These are phyloP conservation scores for Dysphania ambrosioides DNA, from an alignment of 148 eudicot genomes.

Conservation along the genomic window DNA sequence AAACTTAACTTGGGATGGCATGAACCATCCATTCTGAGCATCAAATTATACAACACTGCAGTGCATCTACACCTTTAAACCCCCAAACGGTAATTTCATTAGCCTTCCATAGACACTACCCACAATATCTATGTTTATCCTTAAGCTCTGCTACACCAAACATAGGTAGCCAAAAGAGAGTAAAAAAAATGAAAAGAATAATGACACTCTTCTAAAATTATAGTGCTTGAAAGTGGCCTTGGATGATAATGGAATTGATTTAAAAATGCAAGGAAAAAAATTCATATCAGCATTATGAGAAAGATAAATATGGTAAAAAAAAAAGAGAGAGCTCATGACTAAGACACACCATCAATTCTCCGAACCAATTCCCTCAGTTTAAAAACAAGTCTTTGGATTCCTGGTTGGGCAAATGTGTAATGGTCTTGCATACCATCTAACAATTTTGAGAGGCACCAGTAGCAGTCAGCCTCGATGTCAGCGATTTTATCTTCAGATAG, in stretches of 20 bases:
- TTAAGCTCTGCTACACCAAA: background rate
- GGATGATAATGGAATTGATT: background rate
- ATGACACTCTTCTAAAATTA: background rate
- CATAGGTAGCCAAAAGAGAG: background rate
- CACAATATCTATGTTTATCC: background rate
- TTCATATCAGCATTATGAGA: background rate
- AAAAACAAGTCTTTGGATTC: constrained; percentile 94
- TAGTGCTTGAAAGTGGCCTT: background rate
- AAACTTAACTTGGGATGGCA: background rate
- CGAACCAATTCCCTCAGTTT: constrained; percentile 88
- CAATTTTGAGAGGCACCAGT: constrained; percentile 90
- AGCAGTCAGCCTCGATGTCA: constrained; percentile 89
- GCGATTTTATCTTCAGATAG: constrained; percentile 57
- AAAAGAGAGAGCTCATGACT: background rate
- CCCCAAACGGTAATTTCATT: background rate
- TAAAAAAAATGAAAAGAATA: too few species aligned
- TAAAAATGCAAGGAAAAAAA: background rate
- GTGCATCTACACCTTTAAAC: background rate
- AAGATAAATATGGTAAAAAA: background rate
- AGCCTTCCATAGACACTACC: background rate
- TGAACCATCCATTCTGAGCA: background rate
- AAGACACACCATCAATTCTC: constrained; percentile 77
- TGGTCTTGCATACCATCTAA: constrained; percentile 98
- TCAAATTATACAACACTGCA: background rate
- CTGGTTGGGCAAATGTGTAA: constrained; percentile 99